These are phyloP conservation scores for Sporothrix humicola DNA, from an alignment of 2,329 filamentous ascomycete genomes.

Conservation along the genomic window DNA sequence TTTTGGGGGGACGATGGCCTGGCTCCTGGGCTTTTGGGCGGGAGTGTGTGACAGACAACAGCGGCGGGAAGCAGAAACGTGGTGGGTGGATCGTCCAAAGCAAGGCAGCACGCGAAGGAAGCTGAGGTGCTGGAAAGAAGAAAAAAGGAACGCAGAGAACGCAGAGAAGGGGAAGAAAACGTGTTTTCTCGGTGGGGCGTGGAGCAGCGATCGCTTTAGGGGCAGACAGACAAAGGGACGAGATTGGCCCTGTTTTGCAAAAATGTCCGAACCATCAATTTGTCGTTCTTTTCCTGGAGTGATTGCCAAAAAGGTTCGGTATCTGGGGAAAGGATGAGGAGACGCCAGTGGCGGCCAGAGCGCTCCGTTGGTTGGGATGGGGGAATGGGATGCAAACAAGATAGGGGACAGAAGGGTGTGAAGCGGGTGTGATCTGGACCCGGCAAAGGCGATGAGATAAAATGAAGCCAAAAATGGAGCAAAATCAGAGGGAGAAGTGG, in stretches of 20 bases:
- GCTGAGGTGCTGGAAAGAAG: slow-evolving; percentile 14
- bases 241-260: slow-evolving; percentile 24
- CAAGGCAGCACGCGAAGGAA: slow-evolving; percentile 32
- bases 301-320: neutral
- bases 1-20: neutral
- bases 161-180: slow-evolving; percentile 21
- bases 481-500: neutral
- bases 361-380: slow-evolving; percentile 10
- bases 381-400: neutral
- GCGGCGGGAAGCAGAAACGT: slow-evolving; percentile 34
- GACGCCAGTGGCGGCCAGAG: neutral
- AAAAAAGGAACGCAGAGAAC: slow-evolving; percentile 1
- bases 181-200: slow-evolving; percentile 31
- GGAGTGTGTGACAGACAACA: slow-evolving; percentile 9
- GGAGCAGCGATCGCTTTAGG: slow-evolving; percentile 31
- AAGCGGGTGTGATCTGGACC: slow-evolving; percentile 5
- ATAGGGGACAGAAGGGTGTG: neutral
- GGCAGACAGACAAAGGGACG: slow-evolving; percentile 3
- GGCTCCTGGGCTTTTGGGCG: neutral
- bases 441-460: neutral
- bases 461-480: slow-evolving; percentile 4
- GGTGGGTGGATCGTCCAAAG: slow-evolving; percentile 33
- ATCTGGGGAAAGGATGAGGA: slow-evolving; percentile 19
- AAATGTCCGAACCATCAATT: slow-evolving; percentile 28
- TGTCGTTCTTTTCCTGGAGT: neutral